Conservation (phyloP, 2,329 filamentous ascomycete genomes). For the Bipolaris cookei region DNA sequence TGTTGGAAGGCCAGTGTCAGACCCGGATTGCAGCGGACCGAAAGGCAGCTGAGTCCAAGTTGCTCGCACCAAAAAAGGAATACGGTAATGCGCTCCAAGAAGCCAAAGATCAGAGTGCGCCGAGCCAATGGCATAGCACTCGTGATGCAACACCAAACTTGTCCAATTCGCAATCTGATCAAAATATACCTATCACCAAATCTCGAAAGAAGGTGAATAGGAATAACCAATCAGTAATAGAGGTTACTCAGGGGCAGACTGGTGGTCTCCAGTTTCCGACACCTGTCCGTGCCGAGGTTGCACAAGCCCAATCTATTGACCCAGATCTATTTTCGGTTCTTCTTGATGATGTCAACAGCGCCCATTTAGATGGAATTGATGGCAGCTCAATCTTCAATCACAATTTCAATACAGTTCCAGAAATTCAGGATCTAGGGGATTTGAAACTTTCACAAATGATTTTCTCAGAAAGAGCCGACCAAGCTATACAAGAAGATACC, state of each 20-base stretch:
- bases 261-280: neutral
- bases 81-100: conserved; percentile 2
- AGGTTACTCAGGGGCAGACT: neutral
- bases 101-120: neutral
- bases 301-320: neutral
- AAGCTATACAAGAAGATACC: neutral
- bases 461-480: neutral
- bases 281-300: neutral
- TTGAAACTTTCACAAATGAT: conserved; percentile 1
- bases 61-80: conserved; percentile 2
- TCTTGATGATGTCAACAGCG: conserved; percentile 4
- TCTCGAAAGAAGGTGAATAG: conserved; percentile 31
- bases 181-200: conserved; percentile 5
- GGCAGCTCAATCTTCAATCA: conserved; percentile 10
- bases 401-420: conserved; percentile 12
- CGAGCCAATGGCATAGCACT: neutral
- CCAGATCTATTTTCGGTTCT: conserved; percentile 4
- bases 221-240: conserved; percentile 20
- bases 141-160: neutral
- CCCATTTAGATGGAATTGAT: conserved; percentile 6
- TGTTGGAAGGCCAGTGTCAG: conserved; percentile 18
- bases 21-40: conserved; percentile 24
- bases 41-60: conserved; percentile 8
- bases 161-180: neutral
- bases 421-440: conserved; percentile 13